phyloP scores from a whole-genome alignment of 805 yeast genomes.

The Monosporozyma siamensis region DNA sequence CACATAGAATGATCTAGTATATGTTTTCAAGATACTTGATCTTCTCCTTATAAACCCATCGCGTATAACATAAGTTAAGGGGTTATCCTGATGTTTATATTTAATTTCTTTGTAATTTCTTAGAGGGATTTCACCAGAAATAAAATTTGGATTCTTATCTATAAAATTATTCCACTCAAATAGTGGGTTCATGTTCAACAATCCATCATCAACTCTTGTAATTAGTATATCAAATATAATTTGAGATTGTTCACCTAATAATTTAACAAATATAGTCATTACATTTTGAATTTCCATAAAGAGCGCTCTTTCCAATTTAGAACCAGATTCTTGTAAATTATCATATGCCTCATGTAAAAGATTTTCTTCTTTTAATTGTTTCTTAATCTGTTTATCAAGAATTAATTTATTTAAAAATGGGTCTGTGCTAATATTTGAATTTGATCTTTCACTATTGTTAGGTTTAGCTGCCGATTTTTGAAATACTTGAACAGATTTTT shows the following conservation, averaged over 20 bases:
- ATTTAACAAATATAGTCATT: slow-evolving; percentile 56
- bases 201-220: slow-evolving; percentile 55
- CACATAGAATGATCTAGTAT: slow-evolving; percentile 82
- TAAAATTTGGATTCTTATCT: slow-evolving; percentile 57
- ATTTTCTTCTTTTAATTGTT: slow-evolving; percentile 74
- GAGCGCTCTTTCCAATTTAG: slow-evolving; percentile 79
- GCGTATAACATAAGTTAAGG: slow-evolving; percentile 56
- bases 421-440: slow-evolving; percentile 46
- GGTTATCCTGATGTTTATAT: slow-evolving; percentile 60
- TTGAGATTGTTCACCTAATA: slow-evolving; percentile 64
- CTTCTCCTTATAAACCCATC: slow-evolving; percentile 80
- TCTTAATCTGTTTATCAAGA: slow-evolving; percentile 67
- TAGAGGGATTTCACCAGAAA: slow-evolving; percentile 50
- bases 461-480: slow-evolving; percentile 40
- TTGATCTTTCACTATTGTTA: slow-evolving; percentile 2
- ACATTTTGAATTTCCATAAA: slow-evolving; percentile 79
- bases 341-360: slow-evolving; percentile 78
- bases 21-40: slow-evolving; percentile 84
- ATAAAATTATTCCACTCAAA: slow-evolving; percentile 86
- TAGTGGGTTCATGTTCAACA: slow-evolving; percentile 64
- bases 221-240: slow-evolving; percentile 55
- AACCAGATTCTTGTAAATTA: slow-evolving; percentile 79
- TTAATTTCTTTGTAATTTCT: slow-evolving; percentile 50
- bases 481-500: slow-evolving; percentile 53
- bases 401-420: slow-evolving; percentile 68